Conservation (phyloP, 1,284 basidiomycete genomes). For the Veloboletus limbatus region DNA sequence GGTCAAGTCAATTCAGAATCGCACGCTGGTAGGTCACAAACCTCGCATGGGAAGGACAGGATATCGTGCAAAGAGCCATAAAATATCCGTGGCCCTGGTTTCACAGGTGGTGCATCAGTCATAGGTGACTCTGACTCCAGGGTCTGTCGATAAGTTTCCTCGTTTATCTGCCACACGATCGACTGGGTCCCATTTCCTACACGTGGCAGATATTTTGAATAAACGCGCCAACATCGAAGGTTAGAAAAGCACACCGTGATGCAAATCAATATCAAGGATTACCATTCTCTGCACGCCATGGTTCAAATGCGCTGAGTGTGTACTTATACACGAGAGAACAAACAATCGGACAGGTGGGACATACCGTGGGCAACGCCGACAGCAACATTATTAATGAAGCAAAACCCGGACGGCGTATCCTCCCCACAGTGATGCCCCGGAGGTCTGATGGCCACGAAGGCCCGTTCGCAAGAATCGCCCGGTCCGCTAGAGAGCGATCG, state of each 20-base stretch:
- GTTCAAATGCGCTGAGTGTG: constrained; percentile 65
- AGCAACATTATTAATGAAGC: constrained; percentile 86
- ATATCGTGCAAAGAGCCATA: constrained; percentile 61
- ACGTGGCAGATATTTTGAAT: not conserved
- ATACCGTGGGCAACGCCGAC: constrained; percentile 88
- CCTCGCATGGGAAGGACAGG: constrained; percentile 90
- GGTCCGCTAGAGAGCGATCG: not conserved
- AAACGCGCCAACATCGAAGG: not conserved
- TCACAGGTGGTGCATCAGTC: not conserved
- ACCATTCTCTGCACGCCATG: constrained; percentile 80
- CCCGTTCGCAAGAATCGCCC: constrained; percentile 38
- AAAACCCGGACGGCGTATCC: constrained; percentile 86
- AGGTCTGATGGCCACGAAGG: constrained; percentile 83
- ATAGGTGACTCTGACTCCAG: constrained; percentile 58
- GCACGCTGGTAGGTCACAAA: constrained; percentile 28
- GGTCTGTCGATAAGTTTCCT: constrained; percentile 71
- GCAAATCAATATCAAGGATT: constrained; percentile 92
- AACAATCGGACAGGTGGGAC: constrained; percentile 6
- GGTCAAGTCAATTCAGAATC: constrained; percentile 6
- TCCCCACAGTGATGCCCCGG: constrained; percentile 93
- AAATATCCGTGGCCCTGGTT: constrained; percentile 20
- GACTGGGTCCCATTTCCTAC: constrained; percentile 77
- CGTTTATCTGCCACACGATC: constrained; percentile 89
- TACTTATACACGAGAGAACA: not conserved
- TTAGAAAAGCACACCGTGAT: constrained; percentile 64